These are phyloP conservation scores for Peniophora sp. DNA, from an alignment of 1,284 basidiomycete species.

Conservation along the genomic window DNA sequence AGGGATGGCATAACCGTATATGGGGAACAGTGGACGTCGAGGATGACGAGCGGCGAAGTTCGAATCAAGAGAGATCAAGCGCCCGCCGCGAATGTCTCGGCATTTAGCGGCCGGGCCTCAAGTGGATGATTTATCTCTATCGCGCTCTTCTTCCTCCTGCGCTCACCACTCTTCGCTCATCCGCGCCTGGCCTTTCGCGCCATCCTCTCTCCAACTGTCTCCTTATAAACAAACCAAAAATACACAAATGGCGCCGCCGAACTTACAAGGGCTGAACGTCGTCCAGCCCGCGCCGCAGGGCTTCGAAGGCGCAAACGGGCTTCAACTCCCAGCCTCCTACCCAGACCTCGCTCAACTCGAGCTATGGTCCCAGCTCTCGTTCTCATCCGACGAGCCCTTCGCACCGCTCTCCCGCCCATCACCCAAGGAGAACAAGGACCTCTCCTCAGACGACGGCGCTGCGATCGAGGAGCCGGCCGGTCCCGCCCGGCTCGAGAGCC, in stretches of 20 bases:
- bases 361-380: constrained; percentile 76
- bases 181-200: too few species aligned
- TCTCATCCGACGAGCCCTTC: constrained; percentile 66
- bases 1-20: too few species aligned
- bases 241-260: constrained; percentile 43
- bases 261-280: constrained; percentile 71
- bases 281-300: constrained; percentile 44
- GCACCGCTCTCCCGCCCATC: constrained; percentile 12
- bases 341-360: constrained; percentile 73
- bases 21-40: too few species aligned
- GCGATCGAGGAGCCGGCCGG: constrained; percentile 31
- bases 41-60: too few species aligned
- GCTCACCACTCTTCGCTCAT: too few species aligned
- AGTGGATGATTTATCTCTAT: too few species aligned
- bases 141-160: too few species aligned
- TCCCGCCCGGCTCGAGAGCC: constrained; percentile 42
- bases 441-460: constrained; percentile 30
- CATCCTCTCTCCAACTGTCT: too few species aligned
- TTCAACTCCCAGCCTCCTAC: constrained; percentile 46
- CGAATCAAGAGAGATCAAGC: too few species aligned
- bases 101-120: too few species aligned
- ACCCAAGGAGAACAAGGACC: constrained; percentile 26
- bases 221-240: too few species aligned
- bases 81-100: too few species aligned
- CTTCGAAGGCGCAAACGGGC: constrained; percentile 40